Evolutionary conservation across 2,329 filamentous ascomycete species (phyloP), one percentile per base, ranked within the genome.

Genomic region (Zelopaecilomyces penicillatus): DNA sequence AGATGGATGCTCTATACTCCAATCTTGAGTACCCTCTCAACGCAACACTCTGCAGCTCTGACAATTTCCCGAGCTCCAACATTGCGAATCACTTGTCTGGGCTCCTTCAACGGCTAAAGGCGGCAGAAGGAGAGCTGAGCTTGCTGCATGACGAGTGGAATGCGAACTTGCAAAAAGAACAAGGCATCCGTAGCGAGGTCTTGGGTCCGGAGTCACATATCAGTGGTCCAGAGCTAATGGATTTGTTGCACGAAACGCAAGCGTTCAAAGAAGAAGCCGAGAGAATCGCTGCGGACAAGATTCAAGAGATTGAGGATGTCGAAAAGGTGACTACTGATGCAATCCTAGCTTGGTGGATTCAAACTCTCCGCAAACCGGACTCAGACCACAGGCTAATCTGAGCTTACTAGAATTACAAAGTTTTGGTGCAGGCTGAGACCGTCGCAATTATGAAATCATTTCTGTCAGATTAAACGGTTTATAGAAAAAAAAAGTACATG

Each of bases 11-110:
- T 0, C 43, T 66, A 2, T 65, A 65, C 37, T 45, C 48, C 29
- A 64, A 64, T 45, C 56, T 66, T 5, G 42, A 52, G 0, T 56
- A 54, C n/a, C 63, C 63, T 1, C 46, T 66, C 1, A 55, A 56
- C 1, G 56, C 53, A 1, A 66, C 64, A 0, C 44, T 63, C 4
- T 66, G 63, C 12, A 52, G 57, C 32, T 53, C 55, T 1, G 42
- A 52, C 11, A 48, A 42, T 1, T 42, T 54, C 6, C 51, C 59
- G 1, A 43, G 43, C n/a, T 57, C 56, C 0, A 61, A 52, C 0
- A 49, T 66, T 1, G 45, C 43, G 0, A 41, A 44, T 2, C 65
- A 64, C 19, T 30, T 65, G 3, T 30, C 49, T 1, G 42, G 34
- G 2, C 37, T 65, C 2, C 48, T 54, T 1, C 42, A 47, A 2